These are phyloP conservation scores for Rhododendron williamsianum DNA, from an alignment of 148 eudicot genomes.

Conservation along the genomic window DNA sequence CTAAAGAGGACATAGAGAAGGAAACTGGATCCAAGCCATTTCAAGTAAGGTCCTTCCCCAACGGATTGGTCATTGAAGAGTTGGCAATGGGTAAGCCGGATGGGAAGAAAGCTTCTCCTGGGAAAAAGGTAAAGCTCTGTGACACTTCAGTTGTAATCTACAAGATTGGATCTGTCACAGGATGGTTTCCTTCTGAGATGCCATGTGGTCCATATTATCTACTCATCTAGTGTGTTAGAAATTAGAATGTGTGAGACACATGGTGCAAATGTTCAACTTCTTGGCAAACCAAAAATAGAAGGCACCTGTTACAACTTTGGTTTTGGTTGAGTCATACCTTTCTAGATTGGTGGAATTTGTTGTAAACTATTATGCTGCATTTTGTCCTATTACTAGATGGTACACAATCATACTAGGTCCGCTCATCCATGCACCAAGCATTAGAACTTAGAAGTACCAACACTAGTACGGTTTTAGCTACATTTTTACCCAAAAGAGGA, in stretches of 20 bases:
- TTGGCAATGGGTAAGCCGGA: constrained; percentile 47
- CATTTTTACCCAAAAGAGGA: not conserved
- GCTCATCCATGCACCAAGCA: not conserved
- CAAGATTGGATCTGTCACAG: not conserved
- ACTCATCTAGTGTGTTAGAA: not conserved
- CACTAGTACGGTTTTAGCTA: not conserved
- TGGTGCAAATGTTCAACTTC: not conserved
- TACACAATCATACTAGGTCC: not conserved
- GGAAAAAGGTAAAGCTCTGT: constrained; percentile 34
- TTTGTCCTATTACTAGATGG: not conserved
- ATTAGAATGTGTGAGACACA: not conserved
- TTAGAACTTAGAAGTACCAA: not conserved
- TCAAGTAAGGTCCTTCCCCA: constrained; percentile 48
- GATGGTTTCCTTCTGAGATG: not conserved
- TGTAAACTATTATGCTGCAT: not conserved
- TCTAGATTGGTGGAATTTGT: not conserved
- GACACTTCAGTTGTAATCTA: not conserved
- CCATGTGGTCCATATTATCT: not conserved
- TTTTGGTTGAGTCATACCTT: not conserved
- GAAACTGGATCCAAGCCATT: constrained; percentile 44
- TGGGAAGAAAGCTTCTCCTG: constrained; percentile 45
- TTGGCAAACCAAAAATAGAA: not conserved
- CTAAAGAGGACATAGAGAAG: constrained; percentile 30
- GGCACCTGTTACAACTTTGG: not conserved
- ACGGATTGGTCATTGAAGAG: constrained; percentile 48